Evolutionary conservation across 2,329 filamentous ascomycete species (phyloP).

Genomic region (Stagonosporopsis vannaccii): DNA sequence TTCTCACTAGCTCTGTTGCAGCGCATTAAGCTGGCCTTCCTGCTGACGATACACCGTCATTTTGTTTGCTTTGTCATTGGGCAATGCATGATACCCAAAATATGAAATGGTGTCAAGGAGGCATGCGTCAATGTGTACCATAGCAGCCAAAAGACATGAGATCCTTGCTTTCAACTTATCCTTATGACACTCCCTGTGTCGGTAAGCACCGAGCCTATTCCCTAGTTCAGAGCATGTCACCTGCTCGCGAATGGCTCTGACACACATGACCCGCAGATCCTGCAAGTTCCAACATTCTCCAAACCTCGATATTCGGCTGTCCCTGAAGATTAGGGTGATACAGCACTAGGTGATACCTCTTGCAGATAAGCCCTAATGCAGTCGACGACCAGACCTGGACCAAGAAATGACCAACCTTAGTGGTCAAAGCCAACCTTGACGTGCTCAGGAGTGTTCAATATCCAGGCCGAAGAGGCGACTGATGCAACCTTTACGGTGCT

Average conservation of each 20-base stretch:
- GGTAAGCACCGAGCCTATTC: not conserved
- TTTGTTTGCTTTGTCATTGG: not conserved
- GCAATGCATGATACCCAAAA: not conserved
- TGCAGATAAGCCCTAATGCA: constrained; percentile 7
- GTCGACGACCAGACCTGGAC: not conserved
- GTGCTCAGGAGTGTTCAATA: no score
- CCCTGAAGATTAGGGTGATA: not conserved
- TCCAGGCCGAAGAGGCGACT: not conserved
- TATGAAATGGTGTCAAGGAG: not conserved
- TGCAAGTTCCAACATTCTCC: not conserved
- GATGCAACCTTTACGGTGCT: not conserved
- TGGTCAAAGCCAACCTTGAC: not conserved
- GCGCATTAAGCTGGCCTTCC: not conserved
- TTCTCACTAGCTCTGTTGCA: not conserved
- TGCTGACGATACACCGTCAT: not conserved
- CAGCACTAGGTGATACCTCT: not conserved
- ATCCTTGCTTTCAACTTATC: not conserved
- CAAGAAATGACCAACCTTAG: not conserved
- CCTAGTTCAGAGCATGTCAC: not conserved
- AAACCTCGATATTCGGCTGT: not conserved
- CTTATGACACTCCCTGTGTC: not conserved
- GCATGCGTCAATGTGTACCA: not conserved
- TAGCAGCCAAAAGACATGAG: not conserved
- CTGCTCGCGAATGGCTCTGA: not conserved
- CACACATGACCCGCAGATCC: not conserved